These are phyloP conservation scores for Tieghemostelium lacteum DNA, from an alignment of 78 protist species.

Conservation along the genomic window DNA sequence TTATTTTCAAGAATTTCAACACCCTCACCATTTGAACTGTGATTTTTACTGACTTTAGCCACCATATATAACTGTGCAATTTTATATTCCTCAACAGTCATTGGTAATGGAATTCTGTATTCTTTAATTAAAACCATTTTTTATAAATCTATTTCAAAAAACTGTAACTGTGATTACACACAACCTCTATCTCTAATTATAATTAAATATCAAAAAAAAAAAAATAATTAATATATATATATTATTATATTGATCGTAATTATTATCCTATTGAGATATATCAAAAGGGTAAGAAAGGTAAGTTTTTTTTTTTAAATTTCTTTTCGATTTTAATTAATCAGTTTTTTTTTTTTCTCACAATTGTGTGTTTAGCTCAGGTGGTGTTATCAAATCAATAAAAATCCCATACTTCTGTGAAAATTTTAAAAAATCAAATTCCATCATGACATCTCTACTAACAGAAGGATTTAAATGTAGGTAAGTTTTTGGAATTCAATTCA, in stretches of 20 bases:
- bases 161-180: background rate
- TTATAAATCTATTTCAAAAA: no score
- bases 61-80: constrained; percentile 80
- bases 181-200: background rate
- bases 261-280: no score
- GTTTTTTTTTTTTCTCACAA: no score
- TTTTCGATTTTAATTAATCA: no score
- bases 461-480: constrained; percentile 10
- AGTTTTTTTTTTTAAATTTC: no score
- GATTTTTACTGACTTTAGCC: constrained; percentile 64
- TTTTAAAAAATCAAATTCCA: background rate
- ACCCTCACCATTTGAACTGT: constrained; percentile 80
- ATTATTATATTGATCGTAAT: background rate
- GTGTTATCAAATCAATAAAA: no score
- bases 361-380: no score
- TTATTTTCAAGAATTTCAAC: constrained; percentile 67
- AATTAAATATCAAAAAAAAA: no score
- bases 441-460: background rate
- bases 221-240: background rate
- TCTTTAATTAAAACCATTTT: constrained; percentile 67
- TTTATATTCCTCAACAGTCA: constrained; percentile 64
- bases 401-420: no score
- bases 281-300: no score
- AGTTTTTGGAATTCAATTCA: no score
- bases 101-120: constrained; percentile 74